These are phyloP conservation scores for Arachis stenosperma DNA, from an alignment of 306 rosid species.

Conservation along the genomic window DNA sequence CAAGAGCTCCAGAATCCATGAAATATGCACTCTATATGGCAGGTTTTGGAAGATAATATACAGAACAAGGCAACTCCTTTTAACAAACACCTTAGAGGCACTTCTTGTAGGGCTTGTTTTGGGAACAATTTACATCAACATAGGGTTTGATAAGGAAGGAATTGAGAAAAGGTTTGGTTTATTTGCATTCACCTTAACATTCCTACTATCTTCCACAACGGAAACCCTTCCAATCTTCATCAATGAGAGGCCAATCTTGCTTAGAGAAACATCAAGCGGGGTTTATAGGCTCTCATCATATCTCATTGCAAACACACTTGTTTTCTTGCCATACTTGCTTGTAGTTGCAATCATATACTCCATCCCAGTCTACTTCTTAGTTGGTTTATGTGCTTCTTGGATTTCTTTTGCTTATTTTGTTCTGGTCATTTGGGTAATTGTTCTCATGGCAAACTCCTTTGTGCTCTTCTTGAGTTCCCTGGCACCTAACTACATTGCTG, in stretches of 20 bases:
- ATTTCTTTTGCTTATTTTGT: constrained; percentile 79
- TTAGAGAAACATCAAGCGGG: constrained; percentile 89
- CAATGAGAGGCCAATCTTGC: constrained; percentile 79
- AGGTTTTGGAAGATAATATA: constrained; percentile 85
- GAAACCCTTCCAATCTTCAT: constrained; percentile 90
- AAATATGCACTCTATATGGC: constrained; percentile 56
- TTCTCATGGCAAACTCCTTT: constrained; percentile 87
- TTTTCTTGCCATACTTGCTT: constrained; percentile 83
- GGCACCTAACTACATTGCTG: constrained; percentile 90
- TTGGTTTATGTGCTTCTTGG: constrained; percentile 86
- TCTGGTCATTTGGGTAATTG: constrained; percentile 72
- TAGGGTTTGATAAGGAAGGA: constrained; percentile 70
- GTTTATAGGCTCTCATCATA: constrained; percentile 84
- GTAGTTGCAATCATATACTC: constrained; percentile 77
- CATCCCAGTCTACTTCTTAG: constrained; percentile 79
- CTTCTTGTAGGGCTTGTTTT: constrained; percentile 85
- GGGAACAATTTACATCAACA: constrained; percentile 89
- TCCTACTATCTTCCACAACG: constrained; percentile 83
- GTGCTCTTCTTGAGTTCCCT: constrained; percentile 80
- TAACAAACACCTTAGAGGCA: constrained; percentile 81
- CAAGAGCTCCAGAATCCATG: constrained; percentile 72
- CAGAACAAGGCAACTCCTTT: constrained; percentile 75
- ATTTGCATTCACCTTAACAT: constrained; percentile 88
- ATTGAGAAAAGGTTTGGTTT: constrained; percentile 87
- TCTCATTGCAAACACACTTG: constrained; percentile 89